These are phyloP conservation scores for Plenodomus biglobosus DNA, from an alignment of 2,329 filamentous ascomycete genomes.

Conservation along the genomic window DNA sequence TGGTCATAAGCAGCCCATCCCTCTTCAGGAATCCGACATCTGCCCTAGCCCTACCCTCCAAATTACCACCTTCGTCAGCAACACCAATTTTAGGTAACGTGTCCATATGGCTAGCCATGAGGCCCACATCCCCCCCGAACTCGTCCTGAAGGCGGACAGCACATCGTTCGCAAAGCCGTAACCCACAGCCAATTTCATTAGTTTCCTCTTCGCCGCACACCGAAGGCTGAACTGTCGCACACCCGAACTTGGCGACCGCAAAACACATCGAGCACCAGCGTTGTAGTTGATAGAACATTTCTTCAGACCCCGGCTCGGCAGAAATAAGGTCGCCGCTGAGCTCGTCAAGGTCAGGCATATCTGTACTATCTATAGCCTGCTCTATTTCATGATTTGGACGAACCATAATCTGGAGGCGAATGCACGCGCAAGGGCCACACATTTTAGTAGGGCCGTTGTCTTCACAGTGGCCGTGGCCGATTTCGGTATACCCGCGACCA, in stretches of 20 bases:
- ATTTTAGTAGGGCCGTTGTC: slow-evolving; percentile 25
- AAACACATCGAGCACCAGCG: slow-evolving; percentile 40
- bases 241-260: slow-evolving; percentile 21
- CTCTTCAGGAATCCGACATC: slow-evolving; percentile 31
- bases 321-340: slow-evolving; percentile 13
- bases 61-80: slow-evolving; percentile 6
- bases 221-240: slow-evolving; percentile 8
- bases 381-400: slow-evolving; percentile 32
- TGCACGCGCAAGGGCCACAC: slow-evolving; percentile 26
- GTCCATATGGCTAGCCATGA: slow-evolving; percentile 20
- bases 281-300: slow-evolving; percentile 16
- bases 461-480: slow-evolving; percentile 42
- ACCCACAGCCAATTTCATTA: slow-evolving; percentile 26
- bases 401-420: slow-evolving; percentile 23
- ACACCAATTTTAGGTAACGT: slow-evolving; percentile 18
- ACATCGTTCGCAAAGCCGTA: slow-evolving; percentile 29
- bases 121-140: slow-evolving; percentile 10
- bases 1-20: slow-evolving; percentile 26
- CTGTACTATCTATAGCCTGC: not conserved
- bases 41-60: slow-evolving; percentile 16
- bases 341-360: slow-evolving; percentile 7
- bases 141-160: slow-evolving; percentile 10
- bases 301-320: slow-evolving; percentile 10
- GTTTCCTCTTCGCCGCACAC: slow-evolving; percentile 5
- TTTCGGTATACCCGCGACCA: slow-evolving; percentile 44